These are phyloP conservation scores for Biscogniauxia mediterranea DNA, from an alignment of 2,329 filamentous ascomycete genomes.

Conservation along the genomic window DNA sequence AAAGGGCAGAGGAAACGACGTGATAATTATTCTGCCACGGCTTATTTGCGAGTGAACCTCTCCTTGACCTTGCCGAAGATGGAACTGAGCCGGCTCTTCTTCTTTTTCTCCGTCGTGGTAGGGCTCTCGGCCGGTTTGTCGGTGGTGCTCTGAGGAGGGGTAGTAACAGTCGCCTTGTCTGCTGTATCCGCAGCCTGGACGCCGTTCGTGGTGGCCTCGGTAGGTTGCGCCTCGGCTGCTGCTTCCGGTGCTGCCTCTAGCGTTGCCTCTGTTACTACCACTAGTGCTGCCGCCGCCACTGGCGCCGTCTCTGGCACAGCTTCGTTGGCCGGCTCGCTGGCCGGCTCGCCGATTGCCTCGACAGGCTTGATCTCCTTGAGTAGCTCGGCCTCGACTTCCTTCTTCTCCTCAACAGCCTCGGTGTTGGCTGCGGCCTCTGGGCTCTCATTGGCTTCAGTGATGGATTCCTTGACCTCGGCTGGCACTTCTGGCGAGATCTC, in stretches of 20 bases:
- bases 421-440: constrained; percentile 72
- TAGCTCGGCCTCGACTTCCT: constrained; percentile 70
- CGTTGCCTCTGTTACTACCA: background rate
- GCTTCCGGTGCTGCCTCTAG: too few species aligned
- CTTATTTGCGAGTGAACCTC: constrained; percentile 39
- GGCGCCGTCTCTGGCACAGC: constrained; percentile 5
- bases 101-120: constrained; percentile 55
- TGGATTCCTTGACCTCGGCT: constrained; percentile 55
- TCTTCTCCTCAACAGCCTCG: constrained; percentile 72
- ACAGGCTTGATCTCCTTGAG: constrained; percentile 58
- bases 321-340: constrained; percentile 26
- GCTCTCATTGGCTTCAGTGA: constrained; percentile 54
- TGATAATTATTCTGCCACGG: constrained; percentile 5
- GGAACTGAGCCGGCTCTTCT: constrained; percentile 62
- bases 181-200: constrained; percentile 18
- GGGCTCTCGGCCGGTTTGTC: constrained; percentile 34
- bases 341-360: constrained; percentile 32
- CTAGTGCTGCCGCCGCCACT: background rate
- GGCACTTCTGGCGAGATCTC: constrained; percentile 53
- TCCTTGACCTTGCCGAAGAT: constrained; percentile 59
- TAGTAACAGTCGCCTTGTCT: constrained; percentile 14
- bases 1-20: constrained; percentile 10
- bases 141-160: constrained; percentile 15
- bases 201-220: constrained; percentile 15
- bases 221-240: background rate